These are phyloP conservation scores for Arachnopeziza araneosa DNA, from an alignment of 2,329 filamentous ascomycete species.

Conservation along the genomic window DNA sequence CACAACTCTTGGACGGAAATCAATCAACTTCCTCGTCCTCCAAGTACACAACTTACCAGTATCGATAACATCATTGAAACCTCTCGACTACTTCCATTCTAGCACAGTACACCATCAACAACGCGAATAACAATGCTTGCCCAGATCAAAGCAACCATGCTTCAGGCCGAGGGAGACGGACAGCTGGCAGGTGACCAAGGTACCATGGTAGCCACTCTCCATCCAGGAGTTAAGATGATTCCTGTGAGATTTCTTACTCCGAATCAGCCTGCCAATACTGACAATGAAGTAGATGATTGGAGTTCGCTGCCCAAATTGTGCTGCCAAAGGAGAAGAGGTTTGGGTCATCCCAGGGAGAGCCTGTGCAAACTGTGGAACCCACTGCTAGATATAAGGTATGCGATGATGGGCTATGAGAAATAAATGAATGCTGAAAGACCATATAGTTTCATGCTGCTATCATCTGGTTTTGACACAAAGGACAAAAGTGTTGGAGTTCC, in stretches of 20 bases:
- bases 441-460: background rate
- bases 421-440: background rate
- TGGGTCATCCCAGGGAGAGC: slow-evolving; percentile 50
- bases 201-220: background rate
- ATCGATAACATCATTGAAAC: background rate
- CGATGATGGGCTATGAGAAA: background rate
- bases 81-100: background rate
- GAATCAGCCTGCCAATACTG: slow-evolving; percentile 2
- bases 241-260: slow-evolving; percentile 12
- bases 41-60: background rate
- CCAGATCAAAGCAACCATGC: background rate
- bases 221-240: slow-evolving; percentile 11
- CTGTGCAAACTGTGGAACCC: slow-evolving; percentile 46
- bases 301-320: slow-evolving; percentile 47
- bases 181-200: background rate
- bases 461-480: background rate
- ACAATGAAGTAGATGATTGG: slow-evolving; percentile 38
- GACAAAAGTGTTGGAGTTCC: background rate
- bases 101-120: background rate
- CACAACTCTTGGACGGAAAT: background rate
- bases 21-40: background rate
- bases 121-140: background rate
- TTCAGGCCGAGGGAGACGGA: background rate
- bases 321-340: slow-evolving; percentile 43
- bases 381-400: slow-evolving; percentile 12